Evolutionary conservation across 2,329 filamentous ascomycete species (phyloP).

Genomic region (Clarireedia hainanense): DNA sequence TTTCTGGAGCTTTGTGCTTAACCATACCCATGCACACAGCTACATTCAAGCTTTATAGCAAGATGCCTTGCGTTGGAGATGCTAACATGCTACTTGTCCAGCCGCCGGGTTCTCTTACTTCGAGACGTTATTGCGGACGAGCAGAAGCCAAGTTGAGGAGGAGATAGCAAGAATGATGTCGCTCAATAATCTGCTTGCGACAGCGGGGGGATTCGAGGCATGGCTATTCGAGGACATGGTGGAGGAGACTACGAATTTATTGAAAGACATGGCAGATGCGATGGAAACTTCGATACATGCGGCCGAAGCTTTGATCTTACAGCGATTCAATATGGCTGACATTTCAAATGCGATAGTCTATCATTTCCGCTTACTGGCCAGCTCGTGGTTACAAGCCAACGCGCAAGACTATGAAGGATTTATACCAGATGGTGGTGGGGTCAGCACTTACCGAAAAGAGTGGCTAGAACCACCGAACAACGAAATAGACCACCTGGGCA

Average conservation of each 20-base stretch:
- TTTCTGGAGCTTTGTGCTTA: slow-evolving; percentile 10
- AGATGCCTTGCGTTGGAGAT: no score
- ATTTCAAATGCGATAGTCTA: slow-evolving; percentile 73
- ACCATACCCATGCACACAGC: slow-evolving; percentile 6
- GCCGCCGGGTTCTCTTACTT: slow-evolving; percentile 92
- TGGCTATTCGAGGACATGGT: slow-evolving; percentile 77
- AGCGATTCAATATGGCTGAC: slow-evolving; percentile 68
- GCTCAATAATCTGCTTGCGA: slow-evolving; percentile 62
- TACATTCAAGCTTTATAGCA: no score
- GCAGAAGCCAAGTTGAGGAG: slow-evolving; percentile 54
- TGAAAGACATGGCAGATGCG: slow-evolving; percentile 54
- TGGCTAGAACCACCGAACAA: slow-evolving; percentile 66
- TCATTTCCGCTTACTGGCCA: slow-evolving; percentile 74
- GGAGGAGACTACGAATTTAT: slow-evolving; percentile 62
- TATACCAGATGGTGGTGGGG: slow-evolving; percentile 47
- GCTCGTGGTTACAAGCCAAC: slow-evolving; percentile 75
- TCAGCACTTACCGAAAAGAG: slow-evolving; percentile 61
- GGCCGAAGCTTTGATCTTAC: slow-evolving; percentile 45
- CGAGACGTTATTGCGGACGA: slow-evolving; percentile 67
- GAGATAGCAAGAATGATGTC: slow-evolving; percentile 67
- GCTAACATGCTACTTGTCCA: slow-evolving; percentile 33
- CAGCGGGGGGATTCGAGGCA: slow-evolving; percentile 61
- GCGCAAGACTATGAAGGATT: slow-evolving; percentile 63
- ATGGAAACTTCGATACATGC: slow-evolving; percentile 37
- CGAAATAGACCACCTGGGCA: slow-evolving; percentile 87